phyloP scores from a whole-genome alignment of 495 filamentous ascomycete species.

The Haplographium delicatum region DNA sequence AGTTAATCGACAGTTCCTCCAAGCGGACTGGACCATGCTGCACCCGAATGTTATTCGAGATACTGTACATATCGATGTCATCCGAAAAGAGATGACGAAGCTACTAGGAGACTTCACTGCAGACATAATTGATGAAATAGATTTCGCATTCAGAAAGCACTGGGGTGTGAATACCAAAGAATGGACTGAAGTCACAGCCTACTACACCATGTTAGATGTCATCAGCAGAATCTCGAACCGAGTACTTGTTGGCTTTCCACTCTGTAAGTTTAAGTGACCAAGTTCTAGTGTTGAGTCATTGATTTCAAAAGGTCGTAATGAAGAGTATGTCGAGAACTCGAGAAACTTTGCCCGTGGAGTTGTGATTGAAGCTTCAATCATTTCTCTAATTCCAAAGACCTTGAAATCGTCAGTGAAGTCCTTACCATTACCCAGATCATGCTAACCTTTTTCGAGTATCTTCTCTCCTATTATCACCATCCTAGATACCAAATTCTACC shows the following conservation, averaged over 20 bases:
- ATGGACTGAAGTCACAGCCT: constrained; percentile 34
- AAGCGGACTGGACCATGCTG: constrained; percentile 35
- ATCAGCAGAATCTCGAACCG: constrained; percentile 38
- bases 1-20: constrained; percentile 33
- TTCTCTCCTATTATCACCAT: constrained; percentile 30
- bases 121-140: constrained; percentile 39
- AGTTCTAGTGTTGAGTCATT: not conserved
- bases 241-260: constrained; percentile 39
- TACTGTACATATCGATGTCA: constrained; percentile 34
- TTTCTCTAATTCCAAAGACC: constrained; percentile 33
- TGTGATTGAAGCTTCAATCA: constrained; percentile 26
- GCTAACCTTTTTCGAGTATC: constrained; percentile 23
- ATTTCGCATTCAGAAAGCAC: constrained; percentile 26
- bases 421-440: constrained; percentile 29
- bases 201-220: constrained; percentile 34
- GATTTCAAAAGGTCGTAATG: constrained; percentile 27
- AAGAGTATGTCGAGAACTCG: constrained; percentile 34
- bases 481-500: constrained; percentile 29
- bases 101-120: constrained; percentile 35
- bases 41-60: constrained; percentile 31
- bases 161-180: constrained; percentile 31
- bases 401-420: constrained; percentile 32
- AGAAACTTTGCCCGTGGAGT: constrained; percentile 38
- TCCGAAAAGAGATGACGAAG: constrained; percentile 34
- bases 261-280: constrained; percentile 29